Conservation (phyloP, 2,329 filamentous ascomycete species). For the Fragosphaeria purpurea region DNA sequence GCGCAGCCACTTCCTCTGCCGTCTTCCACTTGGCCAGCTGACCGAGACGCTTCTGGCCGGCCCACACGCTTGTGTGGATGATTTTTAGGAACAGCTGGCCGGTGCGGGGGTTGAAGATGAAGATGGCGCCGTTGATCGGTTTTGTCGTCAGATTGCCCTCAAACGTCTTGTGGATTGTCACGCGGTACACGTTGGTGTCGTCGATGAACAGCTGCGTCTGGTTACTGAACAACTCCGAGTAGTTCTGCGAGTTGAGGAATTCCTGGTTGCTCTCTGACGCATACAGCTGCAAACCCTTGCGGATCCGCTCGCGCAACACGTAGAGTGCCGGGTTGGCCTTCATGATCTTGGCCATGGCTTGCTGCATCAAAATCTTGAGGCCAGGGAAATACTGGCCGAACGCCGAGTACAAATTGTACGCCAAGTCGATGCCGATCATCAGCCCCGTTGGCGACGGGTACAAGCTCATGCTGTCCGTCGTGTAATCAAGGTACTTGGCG, state of each 20-base stretch:
- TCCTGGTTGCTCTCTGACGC: constrained; percentile 98
- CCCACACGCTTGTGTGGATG: constrained; percentile 98
- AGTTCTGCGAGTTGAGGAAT: constrained; percentile 98
- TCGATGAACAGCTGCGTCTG: constrained; percentile 98
- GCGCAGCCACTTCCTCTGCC: constrained; percentile 94
- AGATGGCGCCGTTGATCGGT: constrained; percentile 98
- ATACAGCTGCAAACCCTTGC: constrained; percentile 95
- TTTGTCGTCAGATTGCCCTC: constrained; percentile 98
- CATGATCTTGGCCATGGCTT: constrained; percentile 99
- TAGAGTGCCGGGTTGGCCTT: constrained; percentile 97
- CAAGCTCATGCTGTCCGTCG: constrained; percentile 96
- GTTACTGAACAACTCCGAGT: constrained; percentile 97
- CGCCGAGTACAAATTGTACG: constrained; percentile 96
- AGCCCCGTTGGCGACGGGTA: constrained; percentile 94
- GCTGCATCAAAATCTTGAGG: constrained; percentile 87
- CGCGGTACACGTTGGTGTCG: constrained; percentile 97
- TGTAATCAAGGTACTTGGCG: constrained; percentile 98
- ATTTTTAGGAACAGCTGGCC: constrained; percentile 98
- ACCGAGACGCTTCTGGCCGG: constrained; percentile 95
- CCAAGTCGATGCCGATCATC: constrained; percentile 95
- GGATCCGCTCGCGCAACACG: constrained; percentile 91
- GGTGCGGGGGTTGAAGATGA: constrained; percentile 99
- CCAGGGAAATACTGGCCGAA: constrained; percentile 99
- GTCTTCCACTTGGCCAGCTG: constrained; percentile 99
- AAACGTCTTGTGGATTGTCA: constrained; percentile 99